Evolutionary conservation across 1,284 basidiomycete genomes (phyloP).

Genomic region (Papiliotrema flavescens): DNA sequence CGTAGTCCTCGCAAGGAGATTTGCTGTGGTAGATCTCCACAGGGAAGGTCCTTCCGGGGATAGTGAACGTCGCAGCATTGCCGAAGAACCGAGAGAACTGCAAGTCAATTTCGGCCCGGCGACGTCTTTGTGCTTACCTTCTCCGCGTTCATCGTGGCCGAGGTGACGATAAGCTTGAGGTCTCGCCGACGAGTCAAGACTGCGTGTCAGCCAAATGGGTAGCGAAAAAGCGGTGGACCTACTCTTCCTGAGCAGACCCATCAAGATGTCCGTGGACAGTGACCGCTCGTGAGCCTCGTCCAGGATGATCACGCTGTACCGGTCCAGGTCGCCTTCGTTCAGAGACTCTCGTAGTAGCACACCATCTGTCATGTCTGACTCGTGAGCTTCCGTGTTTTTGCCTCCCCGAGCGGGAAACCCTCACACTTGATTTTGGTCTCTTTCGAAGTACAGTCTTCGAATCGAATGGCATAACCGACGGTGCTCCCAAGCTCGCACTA

Average conservation of each 20-base stretch:
- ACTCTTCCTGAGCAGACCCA: slow-evolving; percentile 94
- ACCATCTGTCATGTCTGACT: slow-evolving; percentile 92
- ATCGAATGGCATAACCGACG: slow-evolving; percentile 96
- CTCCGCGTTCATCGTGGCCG: slow-evolving; percentile 98
- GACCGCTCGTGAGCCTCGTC: slow-evolving; percentile 98
- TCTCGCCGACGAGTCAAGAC: slow-evolving; percentile 87
- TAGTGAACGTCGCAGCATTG: slow-evolving; percentile 90
- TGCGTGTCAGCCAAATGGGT: slow-evolving; percentile 36
- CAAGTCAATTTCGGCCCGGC: neutral
- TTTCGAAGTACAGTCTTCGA: slow-evolving; percentile 90
- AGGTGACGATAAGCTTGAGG: slow-evolving; percentile 93
- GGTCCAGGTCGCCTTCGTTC: slow-evolving; percentile 91
- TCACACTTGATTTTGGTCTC: slow-evolving; percentile 93
- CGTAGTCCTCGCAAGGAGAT: slow-evolving; percentile 97
- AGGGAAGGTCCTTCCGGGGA: slow-evolving; percentile 97
- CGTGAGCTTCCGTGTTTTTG: slow-evolving; percentile 11
- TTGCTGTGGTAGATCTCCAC: slow-evolving; percentile 95
- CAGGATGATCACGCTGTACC: slow-evolving; percentile 91
- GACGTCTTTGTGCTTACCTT: slow-evolving; percentile 58
- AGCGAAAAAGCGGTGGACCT: slow-evolving; percentile 31
- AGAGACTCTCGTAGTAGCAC: slow-evolving; percentile 90
- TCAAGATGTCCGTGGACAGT: slow-evolving; percentile 91
- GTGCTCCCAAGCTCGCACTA: slow-evolving; percentile 76
- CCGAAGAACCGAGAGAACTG: slow-evolving; percentile 94
- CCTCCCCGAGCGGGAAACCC: slow-evolving; percentile 24